phyloP scores from a whole-genome alignment of 2,329 filamentous ascomycete species.

The Aspergillus ustus region DNA sequence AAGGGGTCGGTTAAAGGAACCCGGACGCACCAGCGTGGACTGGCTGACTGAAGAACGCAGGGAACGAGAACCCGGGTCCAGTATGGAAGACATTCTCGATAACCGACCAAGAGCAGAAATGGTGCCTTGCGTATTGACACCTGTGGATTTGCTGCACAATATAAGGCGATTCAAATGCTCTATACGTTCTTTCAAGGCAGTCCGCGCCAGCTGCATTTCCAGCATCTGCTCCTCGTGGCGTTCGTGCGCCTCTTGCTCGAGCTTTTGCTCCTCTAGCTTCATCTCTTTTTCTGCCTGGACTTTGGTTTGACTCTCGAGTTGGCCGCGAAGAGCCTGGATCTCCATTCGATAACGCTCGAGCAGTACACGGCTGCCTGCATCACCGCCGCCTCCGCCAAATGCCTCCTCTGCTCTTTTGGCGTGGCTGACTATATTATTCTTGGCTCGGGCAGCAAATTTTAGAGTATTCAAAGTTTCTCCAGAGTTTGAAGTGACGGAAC shows the following conservation, averaged over 20 bases:
- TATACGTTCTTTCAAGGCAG: slow-evolving; percentile 94
- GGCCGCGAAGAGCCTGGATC: slow-evolving; percentile 77
- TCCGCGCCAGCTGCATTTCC: slow-evolving; percentile 96
- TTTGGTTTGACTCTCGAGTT: slow-evolving; percentile 83
- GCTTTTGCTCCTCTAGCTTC: slow-evolving; percentile 72
- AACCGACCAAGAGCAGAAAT: slow-evolving; percentile 71
- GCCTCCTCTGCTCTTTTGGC: slow-evolving; percentile 95
- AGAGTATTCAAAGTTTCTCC: slow-evolving; percentile 92
- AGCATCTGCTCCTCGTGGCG: slow-evolving; percentile 97
- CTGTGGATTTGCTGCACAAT: slow-evolving; percentile 91
- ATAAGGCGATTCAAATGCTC: slow-evolving; percentile 96
- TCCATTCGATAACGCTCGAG: slow-evolving; percentile 94
- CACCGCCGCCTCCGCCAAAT: slow-evolving; percentile 72
- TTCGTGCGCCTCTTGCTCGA: slow-evolving; percentile 79
- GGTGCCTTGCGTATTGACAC: slow-evolving; percentile 80
- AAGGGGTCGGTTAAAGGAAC: slow-evolving; percentile 63
- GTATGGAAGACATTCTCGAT: slow-evolving; percentile 60
- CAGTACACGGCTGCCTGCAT: slow-evolving; percentile 83
- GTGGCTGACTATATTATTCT: slow-evolving; percentile 97
- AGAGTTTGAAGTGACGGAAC: slow-evolving; percentile 73
- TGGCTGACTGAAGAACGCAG: slow-evolving; percentile 72
- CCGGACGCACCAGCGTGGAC: slow-evolving; percentile 56
- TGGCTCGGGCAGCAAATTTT: slow-evolving; percentile 94
- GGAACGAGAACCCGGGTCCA: slow-evolving; percentile 55
- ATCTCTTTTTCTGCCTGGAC: slow-evolving; percentile 64